Conservation (phyloP, 2,329 filamentous ascomycete species). For the Colletotrichum abscissum region DNA sequence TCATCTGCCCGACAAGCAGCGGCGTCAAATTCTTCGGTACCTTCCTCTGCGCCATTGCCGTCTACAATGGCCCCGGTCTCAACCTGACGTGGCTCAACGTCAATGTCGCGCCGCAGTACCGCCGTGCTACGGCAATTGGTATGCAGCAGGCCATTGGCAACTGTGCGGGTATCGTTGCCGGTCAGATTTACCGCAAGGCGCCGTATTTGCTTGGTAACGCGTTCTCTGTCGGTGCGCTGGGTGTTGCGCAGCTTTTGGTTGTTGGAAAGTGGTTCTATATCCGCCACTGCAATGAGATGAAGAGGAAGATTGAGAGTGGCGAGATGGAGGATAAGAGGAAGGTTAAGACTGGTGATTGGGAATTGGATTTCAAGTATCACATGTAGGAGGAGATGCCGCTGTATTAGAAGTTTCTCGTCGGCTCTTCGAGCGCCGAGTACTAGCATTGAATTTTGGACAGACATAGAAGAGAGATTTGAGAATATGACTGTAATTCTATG, state of each 20-base stretch:
- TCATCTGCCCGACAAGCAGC: conserved; percentile 59
- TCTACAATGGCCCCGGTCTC: conserved; percentile 60
- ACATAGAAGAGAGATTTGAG: too few relatives aligned
- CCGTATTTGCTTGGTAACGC: conserved; percentile 46
- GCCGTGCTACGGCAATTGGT: conserved; percentile 58
- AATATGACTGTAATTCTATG: too few relatives aligned
- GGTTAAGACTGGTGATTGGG: conserved; percentile 58
- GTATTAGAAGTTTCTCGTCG: too few relatives aligned
- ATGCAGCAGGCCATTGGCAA: conserved; percentile 49
- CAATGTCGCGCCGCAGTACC: conserved; percentile 57
- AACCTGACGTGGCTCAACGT: conserved; percentile 59
- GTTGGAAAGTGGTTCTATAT: conserved; percentile 55
- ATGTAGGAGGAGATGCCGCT: conserved; percentile 29
- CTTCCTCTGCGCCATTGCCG: conserved; percentile 58
- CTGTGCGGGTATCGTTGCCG: conserved; percentile 55
- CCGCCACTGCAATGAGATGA: conserved; percentile 53
- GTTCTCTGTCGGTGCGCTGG: conserved; percentile 41
- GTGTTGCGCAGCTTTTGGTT: conserved; percentile 50
- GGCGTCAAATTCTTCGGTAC: conserved; percentile 62
- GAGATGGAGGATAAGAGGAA: conserved; percentile 56
- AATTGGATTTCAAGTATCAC: conserved; percentile 60
- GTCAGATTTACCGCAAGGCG: conserved; percentile 48
- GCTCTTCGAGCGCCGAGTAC: too few relatives aligned
- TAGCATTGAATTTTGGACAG: too few relatives aligned
- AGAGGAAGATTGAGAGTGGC: conserved; percentile 48